phyloP scores from a whole-genome alignment of 2,329 filamentous ascomycete species.

The Sporothrix schenckii region DNA sequence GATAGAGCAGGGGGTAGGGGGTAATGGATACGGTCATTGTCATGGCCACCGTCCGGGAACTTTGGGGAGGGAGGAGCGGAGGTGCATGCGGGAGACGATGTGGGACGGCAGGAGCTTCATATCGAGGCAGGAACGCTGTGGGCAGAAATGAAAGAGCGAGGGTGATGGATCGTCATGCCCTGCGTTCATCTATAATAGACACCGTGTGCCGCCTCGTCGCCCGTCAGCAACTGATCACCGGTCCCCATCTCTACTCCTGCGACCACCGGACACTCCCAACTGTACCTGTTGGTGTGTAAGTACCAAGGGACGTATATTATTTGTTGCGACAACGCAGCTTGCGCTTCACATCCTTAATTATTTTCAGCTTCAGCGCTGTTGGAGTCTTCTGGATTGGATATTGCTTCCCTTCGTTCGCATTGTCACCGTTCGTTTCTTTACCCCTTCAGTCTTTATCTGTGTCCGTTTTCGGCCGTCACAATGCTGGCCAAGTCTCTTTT shows the following conservation, averaged over 20 bases:
- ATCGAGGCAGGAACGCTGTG: background rate
- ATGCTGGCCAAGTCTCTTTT: slow-evolving; percentile 24
- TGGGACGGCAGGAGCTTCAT: slow-evolving; percentile 23
- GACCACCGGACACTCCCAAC: background rate
- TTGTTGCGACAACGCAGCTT: background rate
- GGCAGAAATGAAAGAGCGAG: background rate
- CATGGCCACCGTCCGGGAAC: slow-evolving; percentile 11
- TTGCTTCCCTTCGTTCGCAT: background rate
- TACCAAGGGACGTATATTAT: background rate
- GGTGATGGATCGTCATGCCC: slow-evolving; percentile 10
- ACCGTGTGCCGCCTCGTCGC: slow-evolving; percentile 16
- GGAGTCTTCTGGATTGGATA: slow-evolving; percentile 1
- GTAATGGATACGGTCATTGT: background rate
- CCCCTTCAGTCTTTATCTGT: background rate
- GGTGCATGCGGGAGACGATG: slow-evolving; percentile 17
- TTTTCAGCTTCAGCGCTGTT: background rate
- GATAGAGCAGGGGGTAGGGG: background rate
- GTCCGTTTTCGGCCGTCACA: background rate
- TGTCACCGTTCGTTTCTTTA: background rate
- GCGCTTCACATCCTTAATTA: background rate
- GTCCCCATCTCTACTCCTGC: background rate
- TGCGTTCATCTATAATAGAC: slow-evolving; percentile 5
- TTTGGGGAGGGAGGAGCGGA: slow-evolving; percentile 17
- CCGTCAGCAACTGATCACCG: background rate
- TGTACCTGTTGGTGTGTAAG: background rate